phyloP scores from a whole-genome alignment of 352 stramenopile species.

The Phytophthora aleatoria region DNA sequence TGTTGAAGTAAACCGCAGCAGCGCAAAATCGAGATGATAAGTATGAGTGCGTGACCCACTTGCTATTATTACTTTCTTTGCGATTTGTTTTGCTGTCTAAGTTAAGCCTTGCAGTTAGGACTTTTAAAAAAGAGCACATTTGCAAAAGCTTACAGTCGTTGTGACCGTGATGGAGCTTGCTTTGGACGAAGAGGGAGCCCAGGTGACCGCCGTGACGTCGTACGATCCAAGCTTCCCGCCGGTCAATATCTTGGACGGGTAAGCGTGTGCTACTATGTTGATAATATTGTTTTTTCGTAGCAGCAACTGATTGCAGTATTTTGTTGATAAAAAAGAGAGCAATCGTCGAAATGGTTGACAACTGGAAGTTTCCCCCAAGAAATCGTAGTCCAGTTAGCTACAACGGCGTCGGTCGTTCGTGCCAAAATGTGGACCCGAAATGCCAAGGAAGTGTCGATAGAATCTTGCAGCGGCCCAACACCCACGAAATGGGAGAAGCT shows the following conservation, averaged over 20 bases:
- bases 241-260: slow-evolving; percentile 85
- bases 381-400: slow-evolving; percentile 81
- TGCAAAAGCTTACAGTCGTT: slow-evolving; percentile 9
- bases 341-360: slow-evolving; percentile 82
- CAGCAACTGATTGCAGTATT: neutral
- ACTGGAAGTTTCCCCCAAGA: slow-evolving; percentile 84
- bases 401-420: slow-evolving; percentile 71
- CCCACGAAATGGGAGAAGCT: slow-evolving; percentile 85
- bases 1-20: slow-evolving; percentile 20
- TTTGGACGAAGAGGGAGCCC: slow-evolving; percentile 79
- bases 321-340: slow-evolving; percentile 45
- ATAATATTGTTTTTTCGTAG: neutral
- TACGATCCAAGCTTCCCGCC: slow-evolving; percentile 74
- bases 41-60: slow-evolving; percentile 22
- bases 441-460: slow-evolving; percentile 71
- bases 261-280: neutral
- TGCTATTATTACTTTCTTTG: slow-evolving; percentile 30
- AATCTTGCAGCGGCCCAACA: slow-evolving; percentile 68
- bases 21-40: slow-evolving; percentile 27
- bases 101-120: slow-evolving; percentile 18
- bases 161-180: slow-evolving; percentile 68
- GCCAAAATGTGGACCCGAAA: slow-evolving; percentile 85
- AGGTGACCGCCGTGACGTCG: slow-evolving; percentile 81
- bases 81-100: slow-evolving; percentile 25
- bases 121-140: slow-evolving; percentile 7